Evolutionary conservation across 129 eudicot species (phyloP).

Genomic region (Centella asiatica): DNA sequence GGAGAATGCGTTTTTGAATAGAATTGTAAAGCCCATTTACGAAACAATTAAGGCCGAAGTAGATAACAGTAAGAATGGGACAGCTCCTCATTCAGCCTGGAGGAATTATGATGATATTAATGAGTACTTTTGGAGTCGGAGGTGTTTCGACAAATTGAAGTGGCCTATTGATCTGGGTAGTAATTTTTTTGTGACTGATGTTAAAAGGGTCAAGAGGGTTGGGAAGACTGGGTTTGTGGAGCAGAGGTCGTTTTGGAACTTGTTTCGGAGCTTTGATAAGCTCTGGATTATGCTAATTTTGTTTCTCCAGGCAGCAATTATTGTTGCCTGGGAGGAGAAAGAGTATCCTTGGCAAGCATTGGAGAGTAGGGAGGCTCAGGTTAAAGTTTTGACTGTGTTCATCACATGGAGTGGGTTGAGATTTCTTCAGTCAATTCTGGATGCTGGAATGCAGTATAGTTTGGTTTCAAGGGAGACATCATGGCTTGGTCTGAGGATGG

Average conservation of each 20-base stretch:
- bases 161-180: slow-evolving; percentile 81
- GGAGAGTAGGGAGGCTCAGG: slow-evolving; percentile 47
- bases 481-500: slow-evolving; percentile 70
- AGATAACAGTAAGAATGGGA: slow-evolving; percentile 58
- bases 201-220: slow-evolving; percentile 38
- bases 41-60: slow-evolving; percentile 54
- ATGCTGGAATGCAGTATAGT: slow-evolving; percentile 74
- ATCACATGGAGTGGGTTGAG: slow-evolving; percentile 83
- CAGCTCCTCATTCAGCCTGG: slow-evolving; percentile 77
- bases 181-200: slow-evolving; percentile 39
- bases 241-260: slow-evolving; percentile 73
- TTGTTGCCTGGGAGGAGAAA: slow-evolving; percentile 57
- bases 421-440: slow-evolving; percentile 69
- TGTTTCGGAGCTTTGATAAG: slow-evolving; percentile 84
- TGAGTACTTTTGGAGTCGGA: slow-evolving; percentile 84
- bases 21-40: slow-evolving; percentile 62
- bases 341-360: slow-evolving; percentile 69
- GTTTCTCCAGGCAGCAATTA: slow-evolving; percentile 70
- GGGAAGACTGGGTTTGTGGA: slow-evolving; percentile 97
- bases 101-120: slow-evolving; percentile 83
- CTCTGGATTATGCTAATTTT: slow-evolving; percentile 73
- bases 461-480: slow-evolving; percentile 76
- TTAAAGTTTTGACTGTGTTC: slow-evolving; percentile 56
- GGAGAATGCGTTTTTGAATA: slow-evolving; percentile 48
- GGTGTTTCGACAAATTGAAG: slow-evolving; percentile 72